phyloP scores from a whole-genome alignment of 2,329 filamentous ascomycete species.

The Ophiosphaerella herpotricha region DNA sequence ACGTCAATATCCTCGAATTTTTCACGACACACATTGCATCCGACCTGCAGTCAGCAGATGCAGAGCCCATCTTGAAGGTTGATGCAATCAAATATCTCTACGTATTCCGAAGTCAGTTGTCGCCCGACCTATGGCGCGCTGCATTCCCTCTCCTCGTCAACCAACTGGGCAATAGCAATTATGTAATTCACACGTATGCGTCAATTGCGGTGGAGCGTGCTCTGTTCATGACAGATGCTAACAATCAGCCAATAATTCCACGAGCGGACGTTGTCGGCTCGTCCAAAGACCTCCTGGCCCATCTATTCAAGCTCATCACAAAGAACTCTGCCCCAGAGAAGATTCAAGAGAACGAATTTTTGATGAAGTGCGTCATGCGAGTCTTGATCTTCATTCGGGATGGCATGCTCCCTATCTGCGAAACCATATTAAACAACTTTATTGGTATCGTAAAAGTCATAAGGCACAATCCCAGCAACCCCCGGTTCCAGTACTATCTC shows the following conservation, averaged over 20 bases:
- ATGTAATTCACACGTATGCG: slow-evolving; percentile 97
- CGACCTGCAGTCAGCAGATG: slow-evolving; percentile 75
- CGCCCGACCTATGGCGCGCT: slow-evolving; percentile 86
- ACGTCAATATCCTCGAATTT: slow-evolving; percentile 87
- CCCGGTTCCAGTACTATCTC: slow-evolving; percentile 97
- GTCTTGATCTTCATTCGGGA: slow-evolving; percentile 94
- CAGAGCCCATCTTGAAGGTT: slow-evolving; percentile 88
- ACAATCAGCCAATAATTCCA: slow-evolving; percentile 77
- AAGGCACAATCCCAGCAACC: slow-evolving; percentile 93
- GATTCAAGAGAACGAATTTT: slow-evolving; percentile 96
- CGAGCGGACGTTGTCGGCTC: slow-evolving; percentile 78
- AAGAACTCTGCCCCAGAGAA: slow-evolving; percentile 84
- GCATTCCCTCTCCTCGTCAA: slow-evolving; percentile 89
- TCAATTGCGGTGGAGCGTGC: slow-evolving; percentile 95
- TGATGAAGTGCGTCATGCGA: slow-evolving; percentile 98
- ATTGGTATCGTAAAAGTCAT: slow-evolving; percentile 91
- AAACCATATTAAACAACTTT: slow-evolving; percentile 80
- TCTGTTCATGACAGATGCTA: slow-evolving; percentile 78
- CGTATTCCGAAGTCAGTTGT: slow-evolving; percentile 92
- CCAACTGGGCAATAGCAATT: slow-evolving; percentile 86
- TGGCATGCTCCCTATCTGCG: slow-evolving; percentile 72
- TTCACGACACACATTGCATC: slow-evolving; percentile 90
- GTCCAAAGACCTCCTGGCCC: slow-evolving; percentile 82
- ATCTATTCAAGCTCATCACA: slow-evolving; percentile 90
- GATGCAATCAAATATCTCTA: slow-evolving; percentile 98